These are phyloP conservation scores for Hanseniaspora vineae DNA, from an alignment of 805 yeast species.

Conservation along the genomic window DNA sequence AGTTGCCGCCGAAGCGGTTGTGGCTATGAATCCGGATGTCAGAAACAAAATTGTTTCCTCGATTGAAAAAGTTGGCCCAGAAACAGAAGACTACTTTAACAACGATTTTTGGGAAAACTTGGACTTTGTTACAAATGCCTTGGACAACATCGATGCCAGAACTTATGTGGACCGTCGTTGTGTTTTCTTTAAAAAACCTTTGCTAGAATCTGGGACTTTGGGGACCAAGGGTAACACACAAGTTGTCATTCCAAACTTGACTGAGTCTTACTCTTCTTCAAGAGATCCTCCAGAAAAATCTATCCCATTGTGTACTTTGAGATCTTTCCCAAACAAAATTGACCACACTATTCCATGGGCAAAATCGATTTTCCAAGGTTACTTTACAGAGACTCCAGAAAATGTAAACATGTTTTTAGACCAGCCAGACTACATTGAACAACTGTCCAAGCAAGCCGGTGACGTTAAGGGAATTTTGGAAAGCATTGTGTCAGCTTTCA, in stretches of 20 bases:
- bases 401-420: constrained; percentile 82
- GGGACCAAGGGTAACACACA: constrained; percentile 99
- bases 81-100: constrained; percentile 76
- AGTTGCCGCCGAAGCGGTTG: constrained; percentile 78
- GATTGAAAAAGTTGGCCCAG: constrained; percentile 85
- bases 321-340: constrained; percentile 95
- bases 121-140: constrained; percentile 89
- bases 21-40: constrained; percentile 74
- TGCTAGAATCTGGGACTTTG: constrained; percentile 91
- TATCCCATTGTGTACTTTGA: constrained; percentile 90
- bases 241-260: constrained; percentile 83
- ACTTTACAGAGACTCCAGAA: constrained; percentile 81
- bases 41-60: constrained; percentile 61
- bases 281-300: constrained; percentile 98
- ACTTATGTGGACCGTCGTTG: constrained; percentile 96
- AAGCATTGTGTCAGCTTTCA: constrained; percentile 62
- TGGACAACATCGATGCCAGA: constrained; percentile 96
- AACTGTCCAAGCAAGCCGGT: constrained; percentile 79
- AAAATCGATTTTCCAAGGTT: constrained; percentile 84
- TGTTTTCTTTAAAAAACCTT: constrained; percentile 79
- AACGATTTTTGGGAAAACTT: constrained; percentile 74
- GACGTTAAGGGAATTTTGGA: constrained; percentile 81
- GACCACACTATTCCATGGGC: constrained; percentile 99
- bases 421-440: constrained; percentile 88
- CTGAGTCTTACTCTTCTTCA: constrained; percentile 92